Base-by-base conservation (phyloP, 2,329 filamentous ascomycete species). In the Pseudogymnoascus sp. region DNA sequence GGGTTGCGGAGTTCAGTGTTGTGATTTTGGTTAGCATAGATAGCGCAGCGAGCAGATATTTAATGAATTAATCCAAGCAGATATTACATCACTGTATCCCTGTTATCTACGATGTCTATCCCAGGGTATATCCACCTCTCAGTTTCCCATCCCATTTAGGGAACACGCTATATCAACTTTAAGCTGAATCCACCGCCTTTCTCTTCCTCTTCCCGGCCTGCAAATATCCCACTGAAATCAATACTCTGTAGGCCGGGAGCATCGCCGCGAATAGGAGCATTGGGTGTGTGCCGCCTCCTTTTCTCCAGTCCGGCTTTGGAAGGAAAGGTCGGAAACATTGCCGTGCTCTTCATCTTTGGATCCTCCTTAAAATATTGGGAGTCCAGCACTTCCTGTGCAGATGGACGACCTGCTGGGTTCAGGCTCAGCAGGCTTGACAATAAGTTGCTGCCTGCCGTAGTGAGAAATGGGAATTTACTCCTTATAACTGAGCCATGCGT, bases 241-340 rank as follows among this genome's bases (percentile, higher is more conserved):
- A 81, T 76, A 2, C 78, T 76, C 0, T 79, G 78, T 2, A 85
- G 67, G 4, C 79, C 78, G 2, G 62, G 62, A 14, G 82, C 83
- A 58, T 88, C 85, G 0, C 91, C 92, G 32, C 93, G 79, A 38
- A 82, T 83, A 0, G 94, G 94, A 6, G 94, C 94, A 72, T 91
- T 87, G 1, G 94, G 94, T 65, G 87, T 92, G 63, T 86, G 84
- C 63, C 83, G 79, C 37, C 83, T 79, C 67, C 91, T 79, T 70
- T 86, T 88, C 78, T 99, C 94, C 78, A 94, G 89, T 1, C 91
- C 91, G 0, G 94, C 94, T 74, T 96, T 97, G 68, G 89, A 94
- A 0, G 94, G 94, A 72, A 97, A 99, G 0, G 94, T 97, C 2
- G 94, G 94, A 71, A 99, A 97, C 86, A 99, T 88, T 68, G 88